These are phyloP conservation scores for Magnusiomyces tetraspermus DNA, from an alignment of 1,139 yeast genomes.

Conservation along the genomic window DNA sequence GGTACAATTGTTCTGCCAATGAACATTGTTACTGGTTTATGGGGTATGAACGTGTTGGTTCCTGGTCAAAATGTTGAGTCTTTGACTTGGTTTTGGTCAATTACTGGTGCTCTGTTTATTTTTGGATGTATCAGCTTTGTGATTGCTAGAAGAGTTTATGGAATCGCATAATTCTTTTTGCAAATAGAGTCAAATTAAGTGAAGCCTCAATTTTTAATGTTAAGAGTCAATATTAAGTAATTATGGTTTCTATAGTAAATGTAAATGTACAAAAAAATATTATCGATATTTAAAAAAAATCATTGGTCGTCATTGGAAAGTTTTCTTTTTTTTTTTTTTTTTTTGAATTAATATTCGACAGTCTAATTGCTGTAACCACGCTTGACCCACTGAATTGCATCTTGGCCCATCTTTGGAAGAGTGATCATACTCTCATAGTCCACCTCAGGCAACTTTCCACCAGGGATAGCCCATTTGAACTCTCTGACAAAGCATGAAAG, in stretches of 20 bases:
- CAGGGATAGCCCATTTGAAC: conserved; percentile 65
- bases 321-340: no score
- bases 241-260: no score
- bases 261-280: no score
- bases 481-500: conserved; percentile 68
- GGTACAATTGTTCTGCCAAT: conserved; percentile 94
- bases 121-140: conserved; percentile 31
- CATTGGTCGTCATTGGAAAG: no score
- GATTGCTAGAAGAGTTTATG: conserved; percentile 25
- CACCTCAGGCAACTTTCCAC: conserved; percentile 54
- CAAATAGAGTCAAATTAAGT: neutral
- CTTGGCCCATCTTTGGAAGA: conserved; percentile 67
- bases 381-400: conserved; percentile 59
- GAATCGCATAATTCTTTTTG: conserved; percentile 17
- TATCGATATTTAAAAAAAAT: no score
- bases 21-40: conserved; percentile 88
- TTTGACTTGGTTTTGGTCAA: conserved; percentile 66
- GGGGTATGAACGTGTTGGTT: conserved; percentile 98
- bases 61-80: conserved; percentile 76
- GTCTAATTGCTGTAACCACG: conserved; percentile 17
- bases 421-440: conserved; percentile 94
- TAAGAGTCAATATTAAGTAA: no score
- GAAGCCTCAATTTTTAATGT: no score
- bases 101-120: conserved; percentile 24
- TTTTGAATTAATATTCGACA: no score